A percentile compares a stretch with the other conserved stretches of the same genome.
Evolutionary conservation across 225 moss, liverwort and hornwort species (phyloP).

Genomic region (Polytrichum formosum): DNA sequence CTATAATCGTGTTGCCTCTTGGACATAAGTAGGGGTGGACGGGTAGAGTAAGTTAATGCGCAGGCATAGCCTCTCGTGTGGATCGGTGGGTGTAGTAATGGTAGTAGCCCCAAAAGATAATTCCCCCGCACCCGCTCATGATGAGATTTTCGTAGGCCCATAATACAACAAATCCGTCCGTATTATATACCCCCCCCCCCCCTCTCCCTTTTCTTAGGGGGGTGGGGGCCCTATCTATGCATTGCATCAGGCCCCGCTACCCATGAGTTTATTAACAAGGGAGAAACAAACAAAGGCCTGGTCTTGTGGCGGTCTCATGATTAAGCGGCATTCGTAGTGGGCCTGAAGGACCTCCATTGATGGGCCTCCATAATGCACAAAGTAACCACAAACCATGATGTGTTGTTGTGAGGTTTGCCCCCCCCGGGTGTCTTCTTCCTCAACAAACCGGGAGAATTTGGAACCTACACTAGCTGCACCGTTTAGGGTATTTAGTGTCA

Average conservation of each 20-base stretch:
- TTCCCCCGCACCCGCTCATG: neutral
- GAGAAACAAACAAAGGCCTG: neutral
- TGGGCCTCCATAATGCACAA: slow-evolving; percentile 1
- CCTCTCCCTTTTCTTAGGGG: neutral
- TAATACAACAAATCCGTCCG: neutral
- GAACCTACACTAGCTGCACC: no score
- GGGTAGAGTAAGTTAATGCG: no score
- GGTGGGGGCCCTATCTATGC: neutral
- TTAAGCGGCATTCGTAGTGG: neutral
- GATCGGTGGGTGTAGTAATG: neutral
- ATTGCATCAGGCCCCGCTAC: neutral
- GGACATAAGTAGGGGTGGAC: no score
- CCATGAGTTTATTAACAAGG: neutral
- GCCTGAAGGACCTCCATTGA: neutral
- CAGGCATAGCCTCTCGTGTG: neutral
- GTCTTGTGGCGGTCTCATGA: neutral
- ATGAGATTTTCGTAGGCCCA: neutral
- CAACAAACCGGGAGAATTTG: no score
- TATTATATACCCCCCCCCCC: neutral
- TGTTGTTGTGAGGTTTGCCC: no score
- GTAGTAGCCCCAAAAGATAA: neutral
- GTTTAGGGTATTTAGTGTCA: no score
- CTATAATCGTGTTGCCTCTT: no score
- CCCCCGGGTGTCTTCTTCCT: no score
- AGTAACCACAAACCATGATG: neutral